Conservation (phyloP, 1,139 yeast genomes). For the Scheffersomyces cryptocercus region DNA sequence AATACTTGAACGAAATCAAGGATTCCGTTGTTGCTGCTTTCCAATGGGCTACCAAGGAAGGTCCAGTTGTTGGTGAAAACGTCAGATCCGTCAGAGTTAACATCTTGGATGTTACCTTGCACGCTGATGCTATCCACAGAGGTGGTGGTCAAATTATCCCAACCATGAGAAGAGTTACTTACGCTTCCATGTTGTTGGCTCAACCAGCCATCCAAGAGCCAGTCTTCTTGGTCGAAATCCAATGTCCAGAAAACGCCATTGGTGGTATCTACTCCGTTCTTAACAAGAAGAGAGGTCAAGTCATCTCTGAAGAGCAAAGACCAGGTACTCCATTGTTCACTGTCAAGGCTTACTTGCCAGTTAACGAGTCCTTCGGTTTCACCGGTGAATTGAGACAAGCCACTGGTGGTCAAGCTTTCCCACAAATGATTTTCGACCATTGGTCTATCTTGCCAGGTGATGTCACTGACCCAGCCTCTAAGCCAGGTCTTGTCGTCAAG, state of each 20-base stretch:
- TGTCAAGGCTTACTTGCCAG: conserved; percentile 99
- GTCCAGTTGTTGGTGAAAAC: conserved; percentile 97
- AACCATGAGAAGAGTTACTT: conserved; percentile 99
- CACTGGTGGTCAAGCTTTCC: conserved; percentile 99
- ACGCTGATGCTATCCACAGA: conserved; percentile 99
- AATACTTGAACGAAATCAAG: conserved; percentile 98
- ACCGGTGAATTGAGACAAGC: conserved; percentile 99
- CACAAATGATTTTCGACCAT: conserved; percentile 99
- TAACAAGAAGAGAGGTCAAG: conserved; percentile 99
- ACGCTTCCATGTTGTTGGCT: conserved; percentile 97
- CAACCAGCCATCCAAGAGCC: conserved; percentile 99
- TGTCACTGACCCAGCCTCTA: conserved; percentile 87
- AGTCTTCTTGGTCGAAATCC: conserved; percentile 98
- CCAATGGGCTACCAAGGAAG: conserved; percentile 99
- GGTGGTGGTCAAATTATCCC: conserved; percentile 99
- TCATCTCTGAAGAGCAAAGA: conserved; percentile 97
- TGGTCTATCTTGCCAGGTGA: conserved; percentile 92
- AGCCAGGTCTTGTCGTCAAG: conserved; percentile 91
- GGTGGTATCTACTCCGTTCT: conserved; percentile 99
- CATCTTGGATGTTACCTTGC: conserved; percentile 98
- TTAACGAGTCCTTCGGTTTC: conserved; percentile 99
- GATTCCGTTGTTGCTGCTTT: conserved; percentile 99
- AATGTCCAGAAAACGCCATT: conserved; percentile 99
- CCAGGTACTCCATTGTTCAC: conserved; percentile 99
- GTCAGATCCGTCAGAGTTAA: conserved; percentile 95